Evolutionary conservation across 148 eudicot species (phyloP), one percentile per base, ranked within the genome.

Genomic region (Nepenthes gracilis): DNA sequence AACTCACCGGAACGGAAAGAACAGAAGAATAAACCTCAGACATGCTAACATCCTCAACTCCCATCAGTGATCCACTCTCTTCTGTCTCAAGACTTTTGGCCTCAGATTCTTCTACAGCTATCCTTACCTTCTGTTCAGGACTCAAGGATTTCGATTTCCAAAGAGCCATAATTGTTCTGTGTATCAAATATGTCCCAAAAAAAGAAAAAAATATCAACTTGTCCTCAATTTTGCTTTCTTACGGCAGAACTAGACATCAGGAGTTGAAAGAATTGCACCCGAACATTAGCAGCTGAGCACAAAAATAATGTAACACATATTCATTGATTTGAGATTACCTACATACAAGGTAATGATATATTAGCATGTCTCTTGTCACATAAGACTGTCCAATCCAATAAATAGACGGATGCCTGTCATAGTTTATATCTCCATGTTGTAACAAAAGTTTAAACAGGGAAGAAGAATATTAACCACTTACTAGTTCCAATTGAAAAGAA

Each of bases 161-260:
- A 59, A 90, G 74, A 23, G 86, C 88, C 67, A 70, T 90, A 61
- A 87, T 84, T 70, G 89, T 90, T 81, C 97, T 90, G 73, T 59
- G 63, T 67, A 35, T 1, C 48, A 6, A 45, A 45, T 45, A 0
- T 23, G 23, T 23, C 23, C 53, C 53, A 49, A n/a, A 2, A 49
- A 11, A 11, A 49, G 15, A 49, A 11, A 5, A 45, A 5, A 45
- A 45, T 11, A 45, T 11, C 48, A 45, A 45, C 8, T 45, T 45
- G 1, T 5, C 11, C 11, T 45, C 11, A 45, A 6, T 45, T 11
- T 45, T 45, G 48, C 48, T 45, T 45, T 6, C 6, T 45, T 45
- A 11, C 11, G 11, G 48, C 8, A 45, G 6, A 45, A 6, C 1
- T 5, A 45, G 48, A 45, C 8, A 45, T 11, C 23, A 23, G 23